Percentiles rank a stretch among this genome's conserved stretches.
These are phyloP conservation scores for Brassica rapa DNA, from an alignment of 345 rosid species.

Conservation along the genomic window DNA sequence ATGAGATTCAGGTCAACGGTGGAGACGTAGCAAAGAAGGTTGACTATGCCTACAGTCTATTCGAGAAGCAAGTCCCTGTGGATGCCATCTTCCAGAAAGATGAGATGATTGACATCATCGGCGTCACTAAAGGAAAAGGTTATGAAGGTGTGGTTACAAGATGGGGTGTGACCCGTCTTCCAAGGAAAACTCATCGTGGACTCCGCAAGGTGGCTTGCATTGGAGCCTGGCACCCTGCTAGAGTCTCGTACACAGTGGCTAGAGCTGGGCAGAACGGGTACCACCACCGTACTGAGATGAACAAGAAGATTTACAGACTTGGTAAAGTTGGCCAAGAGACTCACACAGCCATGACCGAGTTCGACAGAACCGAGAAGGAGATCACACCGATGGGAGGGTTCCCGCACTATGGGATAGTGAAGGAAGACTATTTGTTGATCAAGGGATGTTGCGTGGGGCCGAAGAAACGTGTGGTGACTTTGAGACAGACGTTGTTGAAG, in stretches of 20 bases:
- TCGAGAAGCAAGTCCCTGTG: conserved; percentile 82
- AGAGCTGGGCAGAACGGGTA: conserved; percentile 97
- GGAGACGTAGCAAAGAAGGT: conserved; percentile 74
- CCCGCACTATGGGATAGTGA: conserved; percentile 86
- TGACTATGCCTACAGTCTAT: conserved; percentile 76
- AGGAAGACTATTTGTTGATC: conserved; percentile 79
- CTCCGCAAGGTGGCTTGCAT: conserved; percentile 96
- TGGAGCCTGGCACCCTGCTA: conserved; percentile 99
- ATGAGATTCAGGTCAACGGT: conserved; percentile 94
- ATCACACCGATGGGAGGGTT: conserved; percentile 96
- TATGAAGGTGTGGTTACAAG: conserved; percentile 93
- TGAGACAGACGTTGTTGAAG: conserved; percentile 68
- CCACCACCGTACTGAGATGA: conserved; percentile 90
- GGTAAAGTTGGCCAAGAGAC: conserved; percentile 83
- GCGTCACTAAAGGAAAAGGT: conserved; percentile 96
- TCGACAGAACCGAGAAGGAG: conserved; percentile 79
- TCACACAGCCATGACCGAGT: conserved; percentile 76
- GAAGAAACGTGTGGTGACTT: conserved; percentile 88
- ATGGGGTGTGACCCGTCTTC: conserved; percentile 96
- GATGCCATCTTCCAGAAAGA: conserved; percentile 88
- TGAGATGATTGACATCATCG: conserved; percentile 90
- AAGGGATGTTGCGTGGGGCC: conserved; percentile 91
- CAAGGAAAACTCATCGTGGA: conserved; percentile 93
- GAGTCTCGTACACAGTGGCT: conserved; percentile 93
- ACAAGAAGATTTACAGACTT: conserved; percentile 81